Percentiles rank a stretch among this genome's conserved stretches.
Conservation (phyloP, 805 yeast genomes). For the Nakazawaea anatomiae region DNA sequence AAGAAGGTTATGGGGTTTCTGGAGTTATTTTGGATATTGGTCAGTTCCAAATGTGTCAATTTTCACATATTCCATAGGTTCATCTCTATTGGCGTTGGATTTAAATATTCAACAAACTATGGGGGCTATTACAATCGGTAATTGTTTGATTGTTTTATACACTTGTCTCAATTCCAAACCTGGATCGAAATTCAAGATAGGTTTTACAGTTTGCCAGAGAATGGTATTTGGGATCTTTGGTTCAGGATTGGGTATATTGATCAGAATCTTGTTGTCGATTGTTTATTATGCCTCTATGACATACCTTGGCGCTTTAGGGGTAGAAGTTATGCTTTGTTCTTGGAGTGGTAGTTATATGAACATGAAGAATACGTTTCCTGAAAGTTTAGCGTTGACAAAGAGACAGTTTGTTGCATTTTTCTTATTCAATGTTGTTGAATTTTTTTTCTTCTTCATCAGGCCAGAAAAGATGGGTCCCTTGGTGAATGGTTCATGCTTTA, state of each 20-base stretch:
- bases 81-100: slow-evolving; percentile 32
- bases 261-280: slow-evolving; percentile 36
- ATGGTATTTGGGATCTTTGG: slow-evolving; percentile 43
- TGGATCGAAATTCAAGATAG: slow-evolving; percentile 45
- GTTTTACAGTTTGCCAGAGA: slow-evolving; percentile 39
- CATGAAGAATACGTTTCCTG: slow-evolving; percentile 34
- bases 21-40: slow-evolving; percentile 38
- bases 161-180: slow-evolving; percentile 42
- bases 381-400: slow-evolving; percentile 30
- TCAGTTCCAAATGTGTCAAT: slow-evolving; percentile 21
- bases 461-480: slow-evolving; percentile 30
- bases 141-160: slow-evolving; percentile 34
- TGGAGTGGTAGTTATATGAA: slow-evolving; percentile 31
- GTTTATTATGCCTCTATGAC: slow-evolving; percentile 44
- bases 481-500: slow-evolving; percentile 15
- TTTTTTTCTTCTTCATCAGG: slow-evolving; percentile 33
- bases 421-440: slow-evolving; percentile 36
- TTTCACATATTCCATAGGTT: slow-evolving; percentile 4
- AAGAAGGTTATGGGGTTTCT: slow-evolving; percentile 42
- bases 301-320: slow-evolving; percentile 39
- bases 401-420: slow-evolving; percentile 37
- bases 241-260: slow-evolving; percentile 34
- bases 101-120: slow-evolving; percentile 39
- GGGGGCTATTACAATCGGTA: slow-evolving; percentile 40
- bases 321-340: slow-evolving; percentile 31